These are phyloP conservation scores for Drechslerella coelobrocha DNA, from an alignment of 2,329 filamentous ascomycete genomes.

Conservation along the genomic window DNA sequence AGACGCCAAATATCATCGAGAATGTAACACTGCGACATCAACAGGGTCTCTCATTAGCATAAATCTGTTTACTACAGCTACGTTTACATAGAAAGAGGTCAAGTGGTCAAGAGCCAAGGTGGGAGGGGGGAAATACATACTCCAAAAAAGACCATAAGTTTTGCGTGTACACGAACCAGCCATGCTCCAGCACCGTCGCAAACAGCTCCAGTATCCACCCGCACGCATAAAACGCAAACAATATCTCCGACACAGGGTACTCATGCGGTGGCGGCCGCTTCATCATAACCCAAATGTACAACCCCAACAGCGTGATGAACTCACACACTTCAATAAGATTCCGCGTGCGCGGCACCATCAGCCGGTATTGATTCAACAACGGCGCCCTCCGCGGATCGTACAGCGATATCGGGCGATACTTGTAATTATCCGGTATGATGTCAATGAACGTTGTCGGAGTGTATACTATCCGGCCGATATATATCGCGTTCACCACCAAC, in stretches of 20 bases:
- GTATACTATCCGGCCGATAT: constrained; percentile 79
- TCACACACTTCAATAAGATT: constrained; percentile 77
- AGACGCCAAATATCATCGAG: constrained; percentile 72
- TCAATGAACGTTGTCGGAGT: constrained; percentile 82
- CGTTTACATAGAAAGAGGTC: background rate
- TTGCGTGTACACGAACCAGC: constrained; percentile 82
- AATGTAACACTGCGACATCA: constrained; percentile 66
- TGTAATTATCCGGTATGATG: constrained; percentile 84
- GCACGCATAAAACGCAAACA: constrained; percentile 75
- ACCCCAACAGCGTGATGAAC: constrained; percentile 71
- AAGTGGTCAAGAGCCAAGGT: background rate
- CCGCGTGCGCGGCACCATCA: constrained; percentile 79
- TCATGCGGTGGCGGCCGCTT: constrained; percentile 65
- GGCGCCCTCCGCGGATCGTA: constrained; percentile 79
- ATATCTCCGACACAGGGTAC: constrained; percentile 67
- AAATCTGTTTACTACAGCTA: background rate
- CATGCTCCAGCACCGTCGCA: constrained; percentile 76
- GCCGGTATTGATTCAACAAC: constrained; percentile 80
- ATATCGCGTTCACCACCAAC: constrained; percentile 82
- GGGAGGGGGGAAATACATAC: constrained; percentile 6
- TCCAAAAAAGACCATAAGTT: constrained; percentile 89
- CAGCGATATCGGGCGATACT: constrained; percentile 78
- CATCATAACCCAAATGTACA: constrained; percentile 77
- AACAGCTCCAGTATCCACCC: constrained; percentile 82
- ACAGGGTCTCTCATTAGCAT: background rate